Percentiles rank a stretch among this genome's conserved stretches.
Evolutionary conservation across 2,329 filamentous ascomycete species (phyloP).

Genomic region (Dothideomycetidae sp.): DNA sequence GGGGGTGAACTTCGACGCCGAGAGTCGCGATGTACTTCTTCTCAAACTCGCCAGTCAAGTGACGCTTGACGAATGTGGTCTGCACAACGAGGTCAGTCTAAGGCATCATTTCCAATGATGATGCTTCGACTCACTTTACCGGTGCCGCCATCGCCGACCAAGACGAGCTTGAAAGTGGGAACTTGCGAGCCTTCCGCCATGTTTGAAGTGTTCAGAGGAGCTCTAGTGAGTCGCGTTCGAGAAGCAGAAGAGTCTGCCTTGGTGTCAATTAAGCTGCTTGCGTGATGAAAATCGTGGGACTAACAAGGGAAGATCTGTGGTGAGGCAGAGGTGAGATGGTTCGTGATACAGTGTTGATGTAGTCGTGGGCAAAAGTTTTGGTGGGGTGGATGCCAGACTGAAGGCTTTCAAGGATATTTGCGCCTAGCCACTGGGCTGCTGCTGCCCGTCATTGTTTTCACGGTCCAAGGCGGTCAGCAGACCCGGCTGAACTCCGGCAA

Average conservation of each 20-base stretch:
- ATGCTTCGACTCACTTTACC: constrained; percentile 63
- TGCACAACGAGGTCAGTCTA: constrained; percentile 26
- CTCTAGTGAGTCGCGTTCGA: constrained; percentile 1
- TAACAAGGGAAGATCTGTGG: neutral
- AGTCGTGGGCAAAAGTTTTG: neutral
- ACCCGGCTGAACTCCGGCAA: constrained; percentile 3
- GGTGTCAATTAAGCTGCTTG: neutral
- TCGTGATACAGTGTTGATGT: neutral
- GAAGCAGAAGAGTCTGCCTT: neutral
- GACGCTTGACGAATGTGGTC: constrained; percentile 99
- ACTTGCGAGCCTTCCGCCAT: constrained; percentile 49
- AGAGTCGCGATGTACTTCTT: constrained; percentile 99
- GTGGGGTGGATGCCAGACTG: neutral
- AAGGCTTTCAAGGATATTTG: neutral
- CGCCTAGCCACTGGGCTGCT: too few relatives aligned
- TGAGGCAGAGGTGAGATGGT: neutral
- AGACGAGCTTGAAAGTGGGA: constrained; percentile 98
- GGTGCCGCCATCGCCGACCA: constrained; percentile 97
- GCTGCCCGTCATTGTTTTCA: constrained; percentile 9
- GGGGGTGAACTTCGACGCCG: constrained; percentile 97
- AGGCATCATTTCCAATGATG: constrained; percentile 2
- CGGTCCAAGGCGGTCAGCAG: constrained; percentile 5
- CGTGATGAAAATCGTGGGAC: neutral
- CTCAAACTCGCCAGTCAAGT: constrained; percentile 99
- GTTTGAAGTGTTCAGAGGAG: constrained; percentile 11